These are phyloP conservation scores for Lentinula aciculospora DNA, from an alignment of 768 basidiomycete genomes.

Conservation along the genomic window DNA sequence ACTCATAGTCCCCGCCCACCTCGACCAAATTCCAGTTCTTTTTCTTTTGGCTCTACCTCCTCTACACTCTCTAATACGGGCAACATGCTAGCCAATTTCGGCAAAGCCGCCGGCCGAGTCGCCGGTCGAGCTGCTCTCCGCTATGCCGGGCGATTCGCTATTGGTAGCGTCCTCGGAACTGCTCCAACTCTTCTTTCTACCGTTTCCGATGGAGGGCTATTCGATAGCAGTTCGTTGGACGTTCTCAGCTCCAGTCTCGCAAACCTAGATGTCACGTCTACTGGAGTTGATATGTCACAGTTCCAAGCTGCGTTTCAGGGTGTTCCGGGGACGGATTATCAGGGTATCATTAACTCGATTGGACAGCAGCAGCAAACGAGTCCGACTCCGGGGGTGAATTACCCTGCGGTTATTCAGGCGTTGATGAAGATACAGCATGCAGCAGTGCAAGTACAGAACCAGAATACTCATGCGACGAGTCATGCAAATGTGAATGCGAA, in stretches of 20 bases:
- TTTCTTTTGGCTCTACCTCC: neutral
- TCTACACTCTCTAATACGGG: neutral
- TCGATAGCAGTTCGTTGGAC: constrained; percentile 12
- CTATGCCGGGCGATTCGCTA: neutral
- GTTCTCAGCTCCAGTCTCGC: neutral
- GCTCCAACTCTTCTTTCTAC: neutral
- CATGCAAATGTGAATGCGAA: neutral
- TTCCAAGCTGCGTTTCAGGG: constrained; percentile 26
- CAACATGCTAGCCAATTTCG: neutral
- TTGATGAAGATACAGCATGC: constrained; percentile 14
- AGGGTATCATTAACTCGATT: constrained; percentile 24
- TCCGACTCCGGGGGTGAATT: constrained; percentile 11
- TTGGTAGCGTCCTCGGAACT: neutral
- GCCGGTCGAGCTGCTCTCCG: neutral
- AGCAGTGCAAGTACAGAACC: constrained; percentile 3
- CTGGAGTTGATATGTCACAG: constrained; percentile 15
- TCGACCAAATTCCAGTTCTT: neutral
- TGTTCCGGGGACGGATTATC: constrained; percentile 26
- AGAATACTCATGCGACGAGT: neutral
- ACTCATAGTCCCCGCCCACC: neutral
- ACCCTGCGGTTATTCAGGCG: constrained; percentile 15
- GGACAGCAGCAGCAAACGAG: constrained; percentile 18
- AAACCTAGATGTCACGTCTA: constrained; percentile 7
- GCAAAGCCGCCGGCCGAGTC: neutral
- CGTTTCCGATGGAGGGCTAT: neutral